Base-by-base conservation (phyloP, 2,329 filamentous ascomycete genomes). In the Pyrenophora graminea region DNA sequence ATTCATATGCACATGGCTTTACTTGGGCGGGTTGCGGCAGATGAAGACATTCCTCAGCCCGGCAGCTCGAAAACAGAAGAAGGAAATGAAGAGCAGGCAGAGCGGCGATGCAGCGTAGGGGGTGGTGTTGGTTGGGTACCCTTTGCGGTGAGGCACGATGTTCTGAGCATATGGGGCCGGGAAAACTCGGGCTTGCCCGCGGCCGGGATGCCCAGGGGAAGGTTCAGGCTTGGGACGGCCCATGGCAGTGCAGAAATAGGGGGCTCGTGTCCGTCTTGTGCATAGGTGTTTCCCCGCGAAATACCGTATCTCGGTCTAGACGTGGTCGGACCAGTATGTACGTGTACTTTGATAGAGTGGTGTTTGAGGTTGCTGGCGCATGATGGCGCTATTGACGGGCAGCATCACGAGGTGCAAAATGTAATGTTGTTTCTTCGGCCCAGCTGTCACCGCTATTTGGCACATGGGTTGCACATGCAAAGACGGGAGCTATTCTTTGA, bases 1-100 rank as follows among this genome's bases (percentile, higher is more conserved):
- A 6, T 83, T 82, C 52, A 31, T 75, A 8, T 77, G 79, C 56
- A 81, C 79, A 0, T 84, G 80, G 80, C 55, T 84, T 1, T 84
- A 82, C 66, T 70, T 85, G 15, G 67, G 69, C n/a, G 74, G 74
- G 8, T 56, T 66, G 6, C 64, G 64, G 36, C 71, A 72, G 58
- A 68, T 75, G 43, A 74, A 73, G 48, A 48, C 53, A 0, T 33
- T 62, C 2, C 67, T 75, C 45, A 75, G 69, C 44, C 66, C 66
- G 9, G 57, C 58, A 10, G 70, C 59, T 12, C 61, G 70, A 41
- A 73, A 65, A 55, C 63, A 70, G 12, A 70, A 66, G 61, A 70
- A 69, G 40, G 65, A 66, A 27, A 61, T 39, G 48, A 61, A 64
- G 54, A 57, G 62, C 45, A 55, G 53, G 38, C 55, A 64, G 53